Conservation (phyloP, 2,329 filamentous ascomycete genomes). For the Cadophora gregata region DNA sequence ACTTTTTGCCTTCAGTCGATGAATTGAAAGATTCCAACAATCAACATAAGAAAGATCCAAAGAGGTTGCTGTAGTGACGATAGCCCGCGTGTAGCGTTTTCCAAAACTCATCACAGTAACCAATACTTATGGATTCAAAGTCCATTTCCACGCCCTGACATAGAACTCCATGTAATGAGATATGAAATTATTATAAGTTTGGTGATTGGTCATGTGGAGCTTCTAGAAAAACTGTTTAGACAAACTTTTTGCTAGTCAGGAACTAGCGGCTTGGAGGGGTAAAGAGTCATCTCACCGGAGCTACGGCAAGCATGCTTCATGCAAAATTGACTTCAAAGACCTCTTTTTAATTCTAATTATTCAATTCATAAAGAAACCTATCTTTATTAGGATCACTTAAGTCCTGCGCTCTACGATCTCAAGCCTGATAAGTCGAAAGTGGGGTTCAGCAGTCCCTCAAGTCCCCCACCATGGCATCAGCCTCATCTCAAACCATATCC, state of each 20-base stretch:
- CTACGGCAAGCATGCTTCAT: background rate
- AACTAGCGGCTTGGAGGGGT: constrained; percentile 2
- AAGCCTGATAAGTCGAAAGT: background rate
- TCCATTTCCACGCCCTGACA: background rate
- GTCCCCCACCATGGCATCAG: background rate
- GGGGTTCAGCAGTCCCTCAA: background rate
- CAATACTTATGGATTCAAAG: too few species aligned
- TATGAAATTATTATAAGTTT: background rate
- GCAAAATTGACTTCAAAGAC: background rate
- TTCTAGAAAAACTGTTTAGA: background rate
- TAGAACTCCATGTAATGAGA: background rate
- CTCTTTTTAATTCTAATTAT: background rate
- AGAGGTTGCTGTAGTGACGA: too few species aligned
- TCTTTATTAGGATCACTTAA: background rate
- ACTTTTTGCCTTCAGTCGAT: too few species aligned
- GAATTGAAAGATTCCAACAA: too few species aligned
- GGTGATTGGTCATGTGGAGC: background rate
- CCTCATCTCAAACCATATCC: constrained; percentile 25
- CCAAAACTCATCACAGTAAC: too few species aligned
- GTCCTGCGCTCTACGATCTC: background rate
- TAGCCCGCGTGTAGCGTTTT: too few species aligned
- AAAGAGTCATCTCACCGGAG: background rate
- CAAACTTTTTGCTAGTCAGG: background rate
- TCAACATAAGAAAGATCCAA: too few species aligned
- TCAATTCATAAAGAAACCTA: background rate